Base-by-base conservation (phyloP, 1,284 basidiomycete species). In the Apiotrichum siamense region DNA sequence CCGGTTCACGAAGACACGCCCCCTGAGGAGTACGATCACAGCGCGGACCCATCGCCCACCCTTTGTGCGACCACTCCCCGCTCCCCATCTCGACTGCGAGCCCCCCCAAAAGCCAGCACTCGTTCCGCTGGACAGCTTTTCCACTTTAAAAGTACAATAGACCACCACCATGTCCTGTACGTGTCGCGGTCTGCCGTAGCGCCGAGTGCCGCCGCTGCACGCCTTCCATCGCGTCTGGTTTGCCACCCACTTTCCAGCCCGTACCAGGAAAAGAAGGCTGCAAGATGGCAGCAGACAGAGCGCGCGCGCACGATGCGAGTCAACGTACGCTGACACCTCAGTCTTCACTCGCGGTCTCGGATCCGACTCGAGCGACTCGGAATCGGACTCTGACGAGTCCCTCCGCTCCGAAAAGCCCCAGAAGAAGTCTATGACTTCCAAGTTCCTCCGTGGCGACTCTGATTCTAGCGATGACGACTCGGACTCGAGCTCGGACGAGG, bases 301-400 rank as follows among this genome's bases (percentile, higher is more conserved):
- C n/a, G n/a, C n/a, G n/a, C n/a, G n/a, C n/a, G n/a, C n/a, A n/a
- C n/a, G n/a, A n/a, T n/a, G n/a, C n/a, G n/a, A n/a, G n/a, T n/a
- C n/a, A n/a, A n/a, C 33, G 12, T 35, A 7, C 17, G 17, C 43
- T 44, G 17, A 44, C 43, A 33, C 32, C 21, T 7, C 33, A 45
- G 44, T 70, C 65, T 70, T 70, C 44, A 63, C 67, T 24, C 62
- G 33, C 33, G 33, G 62, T 50, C 50, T 67, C 36, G 60, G 66
- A 33, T 49, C 46, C 27, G 55, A 63, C 53, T 64, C 61, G 29
- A 65, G 63, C 46, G 69, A 70, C 43, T 61, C 62, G 20, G 69
- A 69, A 47, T 67, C 66, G 11, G 66, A 67, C 38, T 67, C 65
- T 33, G 67, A 73, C 39, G 69, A 72, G 61, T 72, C 70, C 54